Percentiles rank a stretch among this genome's conserved stretches.
phyloP scores from a whole-genome alignment of 148 eudicot species.

The Rhododendron griersonianum region DNA sequence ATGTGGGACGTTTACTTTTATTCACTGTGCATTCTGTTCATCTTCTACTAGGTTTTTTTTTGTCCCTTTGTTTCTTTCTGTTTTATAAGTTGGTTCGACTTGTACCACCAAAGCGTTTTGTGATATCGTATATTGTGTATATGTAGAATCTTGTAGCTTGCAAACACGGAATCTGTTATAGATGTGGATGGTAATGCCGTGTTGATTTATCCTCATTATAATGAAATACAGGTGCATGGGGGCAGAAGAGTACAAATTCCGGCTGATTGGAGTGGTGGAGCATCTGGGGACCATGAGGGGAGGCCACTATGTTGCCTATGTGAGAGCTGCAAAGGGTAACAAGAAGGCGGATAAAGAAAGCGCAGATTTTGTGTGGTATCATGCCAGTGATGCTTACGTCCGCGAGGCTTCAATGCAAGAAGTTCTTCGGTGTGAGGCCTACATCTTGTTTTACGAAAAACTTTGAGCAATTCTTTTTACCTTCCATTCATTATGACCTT shows the following conservation, averaged over 20 bases:
- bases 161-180: background rate
- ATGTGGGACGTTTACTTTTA: background rate
- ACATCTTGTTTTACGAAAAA: conserved; percentile 73
- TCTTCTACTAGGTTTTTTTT: background rate
- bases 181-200: background rate
- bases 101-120: background rate
- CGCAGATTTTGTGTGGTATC: conserved; percentile 56
- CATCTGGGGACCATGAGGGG: conserved; percentile 82
- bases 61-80: background rate
- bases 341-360: conserved; percentile 26
- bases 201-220: background rate
- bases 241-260: conserved; percentile 39
- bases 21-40: background rate
- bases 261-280: conserved; percentile 76
- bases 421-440: conserved; percentile 76
- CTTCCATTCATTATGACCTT: conserved; percentile 1
- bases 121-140: background rate
- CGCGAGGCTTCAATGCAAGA: conserved; percentile 60
- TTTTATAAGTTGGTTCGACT: background rate
- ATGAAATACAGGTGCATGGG: conserved; percentile 45
- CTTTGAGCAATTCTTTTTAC: conserved; percentile 22
- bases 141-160: background rate
- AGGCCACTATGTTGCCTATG: conserved; percentile 86
- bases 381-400: conserved; percentile 67
- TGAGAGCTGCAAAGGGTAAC: conserved; percentile 44